Base-by-base conservation (phyloP, 2,329 filamentous ascomycete genomes). In the Reticulascus tulasneorum region DNA sequence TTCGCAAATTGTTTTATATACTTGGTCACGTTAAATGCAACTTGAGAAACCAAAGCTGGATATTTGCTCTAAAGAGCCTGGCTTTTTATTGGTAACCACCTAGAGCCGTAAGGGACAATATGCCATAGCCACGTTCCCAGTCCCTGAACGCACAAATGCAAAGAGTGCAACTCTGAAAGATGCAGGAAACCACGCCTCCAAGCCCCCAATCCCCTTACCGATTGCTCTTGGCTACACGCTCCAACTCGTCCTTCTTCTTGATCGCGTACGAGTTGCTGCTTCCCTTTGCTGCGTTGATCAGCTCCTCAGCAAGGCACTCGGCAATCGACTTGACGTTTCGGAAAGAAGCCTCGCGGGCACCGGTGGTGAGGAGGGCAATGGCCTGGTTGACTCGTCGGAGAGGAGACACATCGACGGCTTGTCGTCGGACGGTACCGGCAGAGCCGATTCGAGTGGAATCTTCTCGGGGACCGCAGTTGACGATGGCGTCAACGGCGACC, bases 211-310 rank as follows among this genome's bases (percentile, higher is more conserved):
- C 53, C 63, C 55, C 90, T 90, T 97, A 98, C 85, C 93, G 87
- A 85, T 98, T 98, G 82, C 82, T 88, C 88, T 98, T 98, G 76
- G 93, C 93, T 62, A 98, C 93, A 93, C 93, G 93, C 86, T 98
- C 93, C 77, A 98, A 75, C 86, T 98, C 94, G 73, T 98, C 93
- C 91, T 98, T 98, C 89, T 98, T 98, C 89, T 98, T 98, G 84
- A 98, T 98, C 64, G 94, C 93, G 72, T 97, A 98, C 57, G 90
- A 96, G 89, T 98, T 98, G 77, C 86, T 94, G 84, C 86, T 94
- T 66, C 93, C 93, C 88, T 98, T 98, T 72, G 94, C 94, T 68
- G 94, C 94, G 82, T 98, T 98, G 85, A 98, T 97, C 70, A 98
- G 82, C 84, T 98, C 93, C 77, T 98, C 94, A 67, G 93, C 93